Percentiles rank a stretch among this genome's conserved stretches.
These are phyloP conservation scores for Rhododendron molle DNA, from an alignment of 148 eudicot genomes.

Conservation along the genomic window DNA sequence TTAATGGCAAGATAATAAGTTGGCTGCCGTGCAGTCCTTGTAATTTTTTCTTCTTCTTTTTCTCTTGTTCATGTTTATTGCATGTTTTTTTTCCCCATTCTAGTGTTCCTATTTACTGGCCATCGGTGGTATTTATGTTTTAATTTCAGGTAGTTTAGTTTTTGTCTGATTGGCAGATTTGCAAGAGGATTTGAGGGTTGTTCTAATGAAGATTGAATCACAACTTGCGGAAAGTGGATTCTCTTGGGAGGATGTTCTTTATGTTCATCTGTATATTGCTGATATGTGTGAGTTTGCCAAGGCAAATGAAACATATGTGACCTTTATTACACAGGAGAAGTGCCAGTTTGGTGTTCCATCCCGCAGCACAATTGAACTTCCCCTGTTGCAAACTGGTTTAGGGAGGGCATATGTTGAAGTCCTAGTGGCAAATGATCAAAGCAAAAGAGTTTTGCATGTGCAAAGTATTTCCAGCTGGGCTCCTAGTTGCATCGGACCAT, in stretches of 20 bases:
- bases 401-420: constrained; percentile 83
- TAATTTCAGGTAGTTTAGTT: background rate
- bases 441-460: constrained; percentile 90
- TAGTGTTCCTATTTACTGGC: background rate
- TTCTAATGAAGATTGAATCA: constrained; percentile 56
- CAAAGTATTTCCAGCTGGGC: constrained; percentile 98
- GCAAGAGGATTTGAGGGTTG: constrained; percentile 57
- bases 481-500: constrained; percentile 97
- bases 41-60: background rate
- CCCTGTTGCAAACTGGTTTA: constrained; percentile 63
- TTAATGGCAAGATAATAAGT: background rate
- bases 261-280: constrained; percentile 77
- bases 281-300: constrained; percentile 73
- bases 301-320: constrained; percentile 88
- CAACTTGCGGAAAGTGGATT: constrained; percentile 50
- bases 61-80: constrained; percentile 7
- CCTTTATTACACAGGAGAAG: constrained; percentile 81
- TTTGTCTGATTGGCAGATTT: constrained; percentile 41
- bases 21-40: background rate
- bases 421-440: constrained; percentile 62
- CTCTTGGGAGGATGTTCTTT: constrained; percentile 79
- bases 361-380: constrained; percentile 89
- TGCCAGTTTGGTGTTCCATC: constrained; percentile 94
- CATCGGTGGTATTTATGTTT: background rate
- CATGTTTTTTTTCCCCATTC: background rate